Evolutionary conservation across 768 basidiomycete genomes (phyloP).

Genomic region (Kwoniella shandongensis): DNA sequence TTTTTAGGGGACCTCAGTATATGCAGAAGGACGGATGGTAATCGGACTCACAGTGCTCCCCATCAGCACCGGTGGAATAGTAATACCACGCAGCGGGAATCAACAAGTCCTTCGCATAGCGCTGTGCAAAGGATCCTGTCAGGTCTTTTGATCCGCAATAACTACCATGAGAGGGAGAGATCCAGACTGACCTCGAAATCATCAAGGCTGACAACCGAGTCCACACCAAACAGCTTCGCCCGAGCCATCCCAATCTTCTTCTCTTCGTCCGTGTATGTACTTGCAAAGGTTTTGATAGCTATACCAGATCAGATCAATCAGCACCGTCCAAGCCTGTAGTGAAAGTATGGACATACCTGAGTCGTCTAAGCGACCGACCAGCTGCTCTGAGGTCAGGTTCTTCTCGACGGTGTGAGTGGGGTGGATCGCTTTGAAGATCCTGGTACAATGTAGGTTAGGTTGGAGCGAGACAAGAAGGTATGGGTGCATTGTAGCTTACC

Average conservation of each 20-base stretch:
- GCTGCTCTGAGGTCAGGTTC: conserved; percentile 66
- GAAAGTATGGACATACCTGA: neutral
- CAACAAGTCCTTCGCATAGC: conserved; percentile 68
- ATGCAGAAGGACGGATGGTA: conserved; percentile 57
- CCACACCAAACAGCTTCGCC: conserved; percentile 62
- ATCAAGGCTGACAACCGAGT: conserved; percentile 66
- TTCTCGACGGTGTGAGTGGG: conserved; percentile 52
- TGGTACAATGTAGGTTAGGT: too few species aligned
- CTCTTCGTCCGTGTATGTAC: conserved; percentile 68
- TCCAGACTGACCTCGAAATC: conserved; percentile 68
- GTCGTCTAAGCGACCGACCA: conserved; percentile 58
- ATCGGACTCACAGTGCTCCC: conserved; percentile 65
- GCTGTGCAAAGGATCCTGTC: neutral
- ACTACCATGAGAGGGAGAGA: neutral
- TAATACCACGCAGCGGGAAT: conserved; percentile 67
- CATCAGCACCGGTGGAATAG: conserved; percentile 79
- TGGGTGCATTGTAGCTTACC: neutral
- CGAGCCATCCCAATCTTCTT: conserved; percentile 61
- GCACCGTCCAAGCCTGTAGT: neutral
- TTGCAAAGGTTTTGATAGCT: conserved; percentile 60
- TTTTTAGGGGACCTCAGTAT: conserved; percentile 53
- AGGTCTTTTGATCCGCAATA: neutral
- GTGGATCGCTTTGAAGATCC: neutral
- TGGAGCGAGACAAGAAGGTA: too few species aligned
- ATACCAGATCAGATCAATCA: conserved; percentile 36